phyloP scores from a whole-genome alignment of 306 rosid species.

The Rosa multiflora region DNA sequence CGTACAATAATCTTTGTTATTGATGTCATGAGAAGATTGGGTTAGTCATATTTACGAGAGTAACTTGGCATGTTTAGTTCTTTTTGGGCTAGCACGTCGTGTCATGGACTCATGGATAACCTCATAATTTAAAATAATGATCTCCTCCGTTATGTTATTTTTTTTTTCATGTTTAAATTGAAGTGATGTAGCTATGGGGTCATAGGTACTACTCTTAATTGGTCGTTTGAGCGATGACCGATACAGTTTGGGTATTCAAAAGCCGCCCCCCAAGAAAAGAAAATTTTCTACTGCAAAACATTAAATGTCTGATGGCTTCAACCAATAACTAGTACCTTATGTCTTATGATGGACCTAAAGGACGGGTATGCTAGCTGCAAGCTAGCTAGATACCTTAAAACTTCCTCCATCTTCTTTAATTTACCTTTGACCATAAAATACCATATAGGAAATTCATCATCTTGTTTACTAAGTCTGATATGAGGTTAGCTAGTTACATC shows the following conservation, averaged over 20 bases:
- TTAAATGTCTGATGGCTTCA: not conserved
- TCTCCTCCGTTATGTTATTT: not conserved
- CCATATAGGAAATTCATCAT: not conserved
- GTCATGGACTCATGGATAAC: too few relatives aligned
- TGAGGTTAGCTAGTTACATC: not conserved
- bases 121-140: too few relatives aligned
- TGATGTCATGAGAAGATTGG: too few relatives aligned
- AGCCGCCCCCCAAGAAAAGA: not conserved
- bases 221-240: not conserved
- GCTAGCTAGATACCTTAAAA: not conserved
- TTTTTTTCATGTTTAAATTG: too few relatives aligned
- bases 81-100: too few relatives aligned
- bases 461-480: not conserved
- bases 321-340: not conserved
- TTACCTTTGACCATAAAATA: not conserved
- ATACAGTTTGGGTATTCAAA: not conserved
- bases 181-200: not conserved
- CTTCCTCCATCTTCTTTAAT: not conserved
- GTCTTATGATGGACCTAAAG: not conserved
- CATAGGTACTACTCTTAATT: not conserved
- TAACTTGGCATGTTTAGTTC: not conserved
- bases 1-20: too few relatives aligned
- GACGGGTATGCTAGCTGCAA: not conserved
- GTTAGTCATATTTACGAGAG: too few relatives aligned
- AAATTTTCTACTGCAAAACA: not conserved